Evolutionary conservation across 2,329 filamentous ascomycete genomes (phyloP), one percentile per base, ranked within the genome.

Genomic region (Fusarium aywerte): DNA sequence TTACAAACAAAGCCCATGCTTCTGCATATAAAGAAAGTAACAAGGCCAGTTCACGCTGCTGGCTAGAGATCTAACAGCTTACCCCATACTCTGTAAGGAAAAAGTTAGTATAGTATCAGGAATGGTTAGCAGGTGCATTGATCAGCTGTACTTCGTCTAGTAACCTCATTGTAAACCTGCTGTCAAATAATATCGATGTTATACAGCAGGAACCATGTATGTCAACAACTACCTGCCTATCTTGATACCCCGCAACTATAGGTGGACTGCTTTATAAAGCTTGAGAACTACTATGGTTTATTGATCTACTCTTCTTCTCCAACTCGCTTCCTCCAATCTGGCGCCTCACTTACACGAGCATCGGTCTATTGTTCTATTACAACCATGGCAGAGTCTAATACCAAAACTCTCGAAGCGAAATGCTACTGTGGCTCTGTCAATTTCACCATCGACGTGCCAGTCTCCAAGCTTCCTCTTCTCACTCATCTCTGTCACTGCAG

Each of bases 401-500:
- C 65, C 45, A 80, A 76, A 62, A 78, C 74, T 1, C 77, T 84
- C 16, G 76, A 79, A 31, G 81, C 81, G n/a, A 77, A 77, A 54
- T 84, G 83, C 71, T 76, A 78, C 66, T 85, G 82, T 68, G 78
- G 79, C 51, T 77, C 79, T 23, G 75, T 81, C 7, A 77, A 80
- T 67, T 81, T 81, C 71, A 78, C 74, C 7, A 57, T 84, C 57
- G 77, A 79, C 6, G 61, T 84, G 1, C 78, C 80, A 1, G 66
- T 64, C 4, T 71, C 76, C 0, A 66, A 71, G 2, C 77, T 84
- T 0, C 82, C 82, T 0, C 74, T 84, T 7, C 71, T 74, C 13
- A 75, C 77, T 15, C 78, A 83, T 58, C 73, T 84, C 51, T 84
- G 82, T 67, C 79, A 82, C 60, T 84, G 82, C 73, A 79, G 77